These are phyloP conservation scores for Cercophora sp. DNA, from an alignment of 495 filamentous ascomycete species.

Conservation along the genomic window DNA sequence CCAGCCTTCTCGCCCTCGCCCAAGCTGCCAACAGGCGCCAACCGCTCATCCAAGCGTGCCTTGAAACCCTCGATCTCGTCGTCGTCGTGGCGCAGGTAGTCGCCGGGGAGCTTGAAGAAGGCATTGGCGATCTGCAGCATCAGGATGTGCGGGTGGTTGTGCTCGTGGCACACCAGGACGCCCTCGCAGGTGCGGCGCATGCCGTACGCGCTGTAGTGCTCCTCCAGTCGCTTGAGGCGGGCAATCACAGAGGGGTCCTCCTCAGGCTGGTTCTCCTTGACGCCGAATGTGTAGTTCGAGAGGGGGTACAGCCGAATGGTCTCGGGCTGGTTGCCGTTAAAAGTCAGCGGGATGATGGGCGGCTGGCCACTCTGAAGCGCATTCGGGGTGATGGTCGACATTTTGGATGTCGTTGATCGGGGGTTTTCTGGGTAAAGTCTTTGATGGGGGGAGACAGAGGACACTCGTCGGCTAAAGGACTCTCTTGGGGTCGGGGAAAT, in stretches of 20 bases:
- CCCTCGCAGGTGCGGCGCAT: conserved; percentile 98
- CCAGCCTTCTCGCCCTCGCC: conserved; percentile 83
- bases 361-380: conserved; percentile 70
- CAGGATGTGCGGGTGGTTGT: conserved; percentile 95
- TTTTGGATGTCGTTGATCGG: too few relatives aligned
- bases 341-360: conserved; percentile 74
- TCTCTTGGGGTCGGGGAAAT: too few relatives aligned
- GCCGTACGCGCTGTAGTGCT: conserved; percentile 86
- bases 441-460: too few relatives aligned
- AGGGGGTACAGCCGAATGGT: conserved; percentile 93
- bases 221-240: conserved; percentile 85
- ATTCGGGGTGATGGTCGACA: conserved; percentile 71
- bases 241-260: conserved; percentile 94
- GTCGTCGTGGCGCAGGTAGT: conserved; percentile 86
- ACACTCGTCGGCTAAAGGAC: too few relatives aligned
- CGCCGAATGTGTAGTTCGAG: conserved; percentile 97
- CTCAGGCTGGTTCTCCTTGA: conserved; percentile 95
- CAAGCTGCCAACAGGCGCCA: conserved; percentile 84
- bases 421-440: too few relatives aligned
- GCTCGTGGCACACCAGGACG: conserved; percentile 94
- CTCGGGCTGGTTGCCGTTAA: conserved; percentile 83
- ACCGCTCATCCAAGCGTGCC: conserved; percentile 80
- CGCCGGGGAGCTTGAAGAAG: conserved; percentile 97
- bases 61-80: conserved; percentile 94
- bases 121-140: conserved; percentile 99